These are phyloP conservation scores for Xanthoconium purpureum DNA, from an alignment of 768 basidiomycete genomes.

Conservation along the genomic window DNA sequence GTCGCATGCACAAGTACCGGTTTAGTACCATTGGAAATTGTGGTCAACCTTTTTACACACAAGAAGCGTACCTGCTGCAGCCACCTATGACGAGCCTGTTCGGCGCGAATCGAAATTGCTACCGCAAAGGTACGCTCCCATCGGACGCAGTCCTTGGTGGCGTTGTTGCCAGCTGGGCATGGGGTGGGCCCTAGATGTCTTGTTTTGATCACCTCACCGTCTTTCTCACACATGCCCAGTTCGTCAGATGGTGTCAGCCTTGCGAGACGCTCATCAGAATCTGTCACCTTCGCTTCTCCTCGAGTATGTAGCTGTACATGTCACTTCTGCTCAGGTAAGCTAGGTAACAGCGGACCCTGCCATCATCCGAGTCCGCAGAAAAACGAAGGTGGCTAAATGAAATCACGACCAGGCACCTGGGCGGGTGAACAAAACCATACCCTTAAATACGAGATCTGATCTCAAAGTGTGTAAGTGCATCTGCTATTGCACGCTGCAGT, in stretches of 20 bases:
- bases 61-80: neutral
- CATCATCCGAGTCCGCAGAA: constrained; percentile 25
- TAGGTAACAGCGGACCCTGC: constrained; percentile 12
- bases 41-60: constrained; percentile 1
- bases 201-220: constrained; percentile 16
- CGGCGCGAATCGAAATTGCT: constrained; percentile 20
- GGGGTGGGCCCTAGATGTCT: constrained; percentile 20
- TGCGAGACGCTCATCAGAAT: constrained; percentile 11
- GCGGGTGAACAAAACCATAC: constrained; percentile 26
- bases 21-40: constrained; percentile 25
- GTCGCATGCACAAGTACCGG: neutral
- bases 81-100: constrained; percentile 4
- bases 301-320: constrained; percentile 16
- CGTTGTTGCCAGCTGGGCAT: constrained; percentile 12
- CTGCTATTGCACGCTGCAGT: constrained; percentile 29
- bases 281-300: constrained; percentile 25
- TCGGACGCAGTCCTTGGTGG: constrained; percentile 21
- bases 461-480: constrained; percentile 31
- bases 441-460: constrained; percentile 34
- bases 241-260: constrained; percentile 8
- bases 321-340: constrained; percentile 15
- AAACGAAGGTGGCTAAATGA: constrained; percentile 36
- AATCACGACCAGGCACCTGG: constrained; percentile 33
- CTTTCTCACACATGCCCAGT: constrained; percentile 22
- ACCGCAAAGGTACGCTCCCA: constrained; percentile 9